Percentiles rank a stretch among this genome's conserved stretches.
Evolutionary conservation across 345 rosid genomes (phyloP).

Genomic region (Rhodamnia argentea): DNA sequence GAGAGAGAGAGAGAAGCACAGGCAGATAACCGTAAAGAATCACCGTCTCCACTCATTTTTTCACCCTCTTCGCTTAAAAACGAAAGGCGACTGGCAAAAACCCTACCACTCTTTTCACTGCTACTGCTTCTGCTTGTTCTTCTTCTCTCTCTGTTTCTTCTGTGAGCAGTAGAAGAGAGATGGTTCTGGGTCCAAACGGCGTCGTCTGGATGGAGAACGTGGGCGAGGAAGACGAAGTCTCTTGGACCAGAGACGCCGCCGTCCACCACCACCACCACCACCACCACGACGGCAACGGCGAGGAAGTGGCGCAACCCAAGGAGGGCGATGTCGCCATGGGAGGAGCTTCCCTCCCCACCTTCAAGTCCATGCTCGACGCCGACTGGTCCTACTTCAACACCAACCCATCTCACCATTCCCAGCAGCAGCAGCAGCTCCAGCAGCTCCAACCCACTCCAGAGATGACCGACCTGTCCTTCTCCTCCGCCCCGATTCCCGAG

Average conservation of each 20-base stretch:
- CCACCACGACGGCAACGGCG: not conserved
- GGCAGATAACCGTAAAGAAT: not conserved
- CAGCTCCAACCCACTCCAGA: not conserved
- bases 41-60: not conserved
- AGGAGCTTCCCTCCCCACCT: slow-evolving; percentile 18
- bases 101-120: not conserved
- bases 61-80: not conserved
- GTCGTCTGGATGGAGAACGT: slow-evolving; percentile 51
- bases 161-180: not conserved
- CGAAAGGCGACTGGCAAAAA: not conserved
- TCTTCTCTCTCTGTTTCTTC: not conserved
- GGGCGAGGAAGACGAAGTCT: slow-evolving; percentile 28
- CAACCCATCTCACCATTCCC: slow-evolving; percentile 3
- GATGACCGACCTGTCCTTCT: not conserved
- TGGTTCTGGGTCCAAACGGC: slow-evolving; percentile 57
- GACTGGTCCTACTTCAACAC: slow-evolving; percentile 18
- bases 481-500: not conserved
- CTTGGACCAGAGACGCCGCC: slow-evolving; percentile 43
- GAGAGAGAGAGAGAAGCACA: not conserved
- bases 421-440: not conserved
- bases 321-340: slow-evolving; percentile 19
- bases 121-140: not conserved
- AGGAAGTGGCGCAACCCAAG: slow-evolving; percentile 5
- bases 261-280: not conserved
- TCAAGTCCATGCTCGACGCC: slow-evolving; percentile 61